Percentiles rank a stretch among this genome's conserved stretches.
Evolutionary conservation across 139 green algal species (phyloP).

Genomic region (Chlamydomonas sp.): DNA sequence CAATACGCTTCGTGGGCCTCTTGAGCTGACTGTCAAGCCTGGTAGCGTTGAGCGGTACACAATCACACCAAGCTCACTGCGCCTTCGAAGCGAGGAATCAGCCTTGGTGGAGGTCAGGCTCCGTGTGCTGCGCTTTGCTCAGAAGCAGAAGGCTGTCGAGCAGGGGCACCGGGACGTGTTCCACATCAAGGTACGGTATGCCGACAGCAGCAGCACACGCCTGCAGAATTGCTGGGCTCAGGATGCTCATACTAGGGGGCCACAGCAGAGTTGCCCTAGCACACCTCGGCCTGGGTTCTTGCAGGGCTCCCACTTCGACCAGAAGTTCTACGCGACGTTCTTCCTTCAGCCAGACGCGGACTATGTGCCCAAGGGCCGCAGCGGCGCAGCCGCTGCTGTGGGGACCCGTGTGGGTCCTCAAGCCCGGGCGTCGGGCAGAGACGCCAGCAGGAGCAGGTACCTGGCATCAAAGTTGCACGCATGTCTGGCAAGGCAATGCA

Average conservation of each 20-base stretch:
- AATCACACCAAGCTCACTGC: slow-evolving; percentile 58
- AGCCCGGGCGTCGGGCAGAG: neutral
- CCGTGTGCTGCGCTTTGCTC: slow-evolving; percentile 68
- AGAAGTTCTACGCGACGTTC: slow-evolving; percentile 79
- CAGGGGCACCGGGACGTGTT: slow-evolving; percentile 79
- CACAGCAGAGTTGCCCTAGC: neutral
- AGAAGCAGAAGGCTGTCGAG: slow-evolving; percentile 64
- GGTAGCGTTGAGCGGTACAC: slow-evolving; percentile 75
- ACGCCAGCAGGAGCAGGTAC: neutral
- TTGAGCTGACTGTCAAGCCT: slow-evolving; percentile 72
- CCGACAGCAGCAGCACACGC: neutral
- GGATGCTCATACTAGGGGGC: neutral
- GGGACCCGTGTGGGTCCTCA: neutral
- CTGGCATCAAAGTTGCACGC: neutral
- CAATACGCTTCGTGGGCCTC: slow-evolving; percentile 63
- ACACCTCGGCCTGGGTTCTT: neutral
- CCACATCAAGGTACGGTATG: slow-evolving; percentile 73
- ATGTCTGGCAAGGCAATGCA: neutral
- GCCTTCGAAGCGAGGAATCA: slow-evolving; percentile 53
- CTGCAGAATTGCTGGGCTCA: neutral
- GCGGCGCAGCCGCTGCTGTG: neutral
- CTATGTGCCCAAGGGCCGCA: neutral
- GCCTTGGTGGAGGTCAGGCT: slow-evolving; percentile 61
- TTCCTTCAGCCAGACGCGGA: slow-evolving; percentile 55
- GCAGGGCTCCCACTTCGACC: slow-evolving; percentile 77